Evolutionary conservation across 768 basidiomycete genomes (phyloP), one percentile per base, ranked within the genome.

Genomic region (Termitomyces sp.): DNA sequence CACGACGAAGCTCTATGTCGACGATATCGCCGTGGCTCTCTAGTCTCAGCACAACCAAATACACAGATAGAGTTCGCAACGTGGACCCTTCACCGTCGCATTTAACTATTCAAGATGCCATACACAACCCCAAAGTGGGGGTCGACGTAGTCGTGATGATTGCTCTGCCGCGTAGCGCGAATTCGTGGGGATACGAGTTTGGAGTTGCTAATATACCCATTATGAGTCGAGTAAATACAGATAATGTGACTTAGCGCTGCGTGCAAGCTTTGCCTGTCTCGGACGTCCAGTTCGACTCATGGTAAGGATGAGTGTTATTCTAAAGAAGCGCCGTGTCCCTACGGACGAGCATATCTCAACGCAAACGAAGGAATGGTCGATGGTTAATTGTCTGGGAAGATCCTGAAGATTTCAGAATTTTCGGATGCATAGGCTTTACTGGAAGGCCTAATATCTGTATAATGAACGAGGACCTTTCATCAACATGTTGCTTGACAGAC

Each of bases 111-210:
- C 52, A 55, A 21, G 50, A 56, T 25, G 28, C 54, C 32, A 66
- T 67, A 7, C 63, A 68, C 21, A 61, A 67, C 10, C 35, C 73
- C n/a, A 21, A 54, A 19, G 43, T 47, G 27, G 52, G 52, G 19
- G 43, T 72, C 17, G 71, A 77, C 47, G 66, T 82, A 19, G 73
- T 72, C 0, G 71, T 81, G 35, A 65, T 82, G 68, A 72, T 83
- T 40, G 68, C 67, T 12, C 81, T 82, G 79, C 81, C 81, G 7
- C 64, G 65, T n/a, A 47, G 42, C 30, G 39, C 51, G 21, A 61
- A 57, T 10, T 53, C 47, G 52, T 60, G 41, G 3, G 35, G 52
- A 57, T 76, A 76, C 59, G 72, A 81, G 64, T 72, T 82, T 51
- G 81, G 81, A 11, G 68, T 79, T 34, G 54, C 70, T 11, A 70